Evolutionary conservation across 2,329 filamentous ascomycete genomes (phyloP).

Genomic region (Graphilbum fragrans): DNA sequence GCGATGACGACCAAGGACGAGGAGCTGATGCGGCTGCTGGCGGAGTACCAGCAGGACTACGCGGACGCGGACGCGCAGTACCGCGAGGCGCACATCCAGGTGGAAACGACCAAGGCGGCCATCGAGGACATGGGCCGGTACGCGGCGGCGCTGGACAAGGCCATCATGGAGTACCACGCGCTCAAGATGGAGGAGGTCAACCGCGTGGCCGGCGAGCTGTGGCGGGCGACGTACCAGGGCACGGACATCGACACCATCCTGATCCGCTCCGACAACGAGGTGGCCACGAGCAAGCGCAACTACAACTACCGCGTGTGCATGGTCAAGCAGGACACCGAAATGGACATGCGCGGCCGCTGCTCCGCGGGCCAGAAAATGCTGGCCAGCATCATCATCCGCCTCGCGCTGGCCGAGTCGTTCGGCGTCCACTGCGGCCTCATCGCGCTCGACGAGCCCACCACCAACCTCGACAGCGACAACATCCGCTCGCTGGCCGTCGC

Average conservation of each 20-base stretch:
- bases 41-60: constrained; percentile 79
- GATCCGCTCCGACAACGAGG: constrained; percentile 85
- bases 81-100: constrained; percentile 77
- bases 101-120: constrained; percentile 84
- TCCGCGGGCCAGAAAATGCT: constrained; percentile 94
- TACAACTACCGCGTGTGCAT: constrained; percentile 99
- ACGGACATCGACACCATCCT: constrained; percentile 95
- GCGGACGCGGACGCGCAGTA: constrained; percentile 70
- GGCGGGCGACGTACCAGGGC: constrained; percentile 91
- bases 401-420: constrained; percentile 93
- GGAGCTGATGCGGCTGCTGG: constrained; percentile 58
- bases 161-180: constrained; percentile 92
- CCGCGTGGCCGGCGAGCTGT: constrained; percentile 86
- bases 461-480: constrained; percentile 91
- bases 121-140: constrained; percentile 84
- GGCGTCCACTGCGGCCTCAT: constrained; percentile 93
- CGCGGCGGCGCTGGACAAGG: constrained; percentile 74
- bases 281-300: constrained; percentile 39
- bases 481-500: constrained; percentile 80
- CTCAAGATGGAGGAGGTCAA: constrained; percentile 99
- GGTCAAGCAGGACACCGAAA: constrained; percentile 93
- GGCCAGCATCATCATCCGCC: constrained; percentile 91
- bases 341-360: constrained; percentile 98
- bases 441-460: constrained; percentile 93
- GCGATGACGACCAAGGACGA: constrained; percentile 76